A percentile compares a stretch with the other conserved stretches of the same genome.
Evolutionary conservation across 164 flowering plant genomes (phyloP).

Genomic region (Nymphaea colorata): DNA sequence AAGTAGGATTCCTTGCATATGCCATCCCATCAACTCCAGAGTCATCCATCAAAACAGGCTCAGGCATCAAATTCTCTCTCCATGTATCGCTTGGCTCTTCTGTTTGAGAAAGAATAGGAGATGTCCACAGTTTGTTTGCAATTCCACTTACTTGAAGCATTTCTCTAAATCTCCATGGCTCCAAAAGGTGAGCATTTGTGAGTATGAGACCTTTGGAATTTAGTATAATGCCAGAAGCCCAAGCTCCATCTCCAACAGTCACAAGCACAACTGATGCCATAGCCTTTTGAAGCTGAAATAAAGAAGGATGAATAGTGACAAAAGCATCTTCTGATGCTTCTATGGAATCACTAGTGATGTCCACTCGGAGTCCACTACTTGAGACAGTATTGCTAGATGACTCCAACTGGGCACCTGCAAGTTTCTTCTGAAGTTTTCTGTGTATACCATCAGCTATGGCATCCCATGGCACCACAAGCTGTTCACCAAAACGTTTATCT

Average conservation of each 20-base stretch:
- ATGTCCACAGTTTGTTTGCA: slow-evolving; percentile 7
- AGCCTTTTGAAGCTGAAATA: slow-evolving; percentile 44
- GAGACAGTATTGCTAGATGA: slow-evolving; percentile 2
- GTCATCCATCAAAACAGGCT: no score
- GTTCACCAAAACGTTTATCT: slow-evolving; percentile 4
- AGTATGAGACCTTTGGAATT: slow-evolving; percentile 78
- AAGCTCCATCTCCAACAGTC: slow-evolving; percentile 58
- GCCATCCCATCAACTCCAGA: slow-evolving; percentile 10
- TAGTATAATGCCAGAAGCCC: slow-evolving; percentile 95
- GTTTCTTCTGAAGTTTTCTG: slow-evolving; percentile 30
- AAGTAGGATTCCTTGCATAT: slow-evolving; percentile 9
- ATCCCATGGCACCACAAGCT: slow-evolving; percentile 96
- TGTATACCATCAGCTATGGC: slow-evolving; percentile 60
- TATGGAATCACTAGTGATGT: no score
- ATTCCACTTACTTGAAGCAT: slow-evolving; percentile 22
- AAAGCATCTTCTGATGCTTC: no score
- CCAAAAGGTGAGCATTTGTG: slow-evolving; percentile 95
- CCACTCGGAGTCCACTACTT: no score
- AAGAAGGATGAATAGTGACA: slow-evolving; percentile 2
- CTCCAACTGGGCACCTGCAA: slow-evolving; percentile 8
- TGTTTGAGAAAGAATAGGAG: slow-evolving; percentile 5
- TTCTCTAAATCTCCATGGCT: slow-evolving; percentile 94
- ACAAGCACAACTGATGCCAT: slow-evolving; percentile 67
- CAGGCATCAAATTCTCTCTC: background rate
- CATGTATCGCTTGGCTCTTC: slow-evolving; percentile 4